These are phyloP conservation scores for Rosa rugosa DNA, from an alignment of 306 rosid genomes.

Conservation along the genomic window DNA sequence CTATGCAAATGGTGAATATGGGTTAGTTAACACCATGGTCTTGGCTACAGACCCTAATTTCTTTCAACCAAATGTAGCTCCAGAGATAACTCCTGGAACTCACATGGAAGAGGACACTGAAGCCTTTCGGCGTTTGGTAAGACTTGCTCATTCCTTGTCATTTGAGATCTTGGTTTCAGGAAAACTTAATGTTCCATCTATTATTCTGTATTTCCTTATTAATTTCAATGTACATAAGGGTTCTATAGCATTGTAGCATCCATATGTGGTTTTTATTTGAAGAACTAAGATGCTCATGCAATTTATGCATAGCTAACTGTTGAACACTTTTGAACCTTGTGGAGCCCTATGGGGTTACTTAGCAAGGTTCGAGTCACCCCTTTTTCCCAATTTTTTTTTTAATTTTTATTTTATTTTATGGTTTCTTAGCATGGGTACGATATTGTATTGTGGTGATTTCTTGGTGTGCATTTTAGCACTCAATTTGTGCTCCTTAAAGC, in stretches of 20 bases:
- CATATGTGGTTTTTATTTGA: slow-evolving; percentile 3
- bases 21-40: slow-evolving; percentile 77
- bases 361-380: not conserved
- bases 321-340: slow-evolving; percentile 7
- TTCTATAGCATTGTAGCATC: not conserved
- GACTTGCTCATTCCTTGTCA: slow-evolving; percentile 24
- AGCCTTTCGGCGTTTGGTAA: slow-evolving; percentile 71
- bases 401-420: not conserved
- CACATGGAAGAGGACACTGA: slow-evolving; percentile 95
- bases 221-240: slow-evolving; percentile 21
- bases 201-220: slow-evolving; percentile 15
- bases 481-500: not conserved
- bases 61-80: slow-evolving; percentile 45
- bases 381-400: not conserved
- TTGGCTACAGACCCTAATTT: slow-evolving; percentile 70
- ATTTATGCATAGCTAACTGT: not conserved
- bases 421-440: not conserved
- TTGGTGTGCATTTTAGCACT: not conserved
- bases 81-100: slow-evolving; percentile 60
- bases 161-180: slow-evolving; percentile 20
- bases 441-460: not conserved
- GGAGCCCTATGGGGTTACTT: not conserved
- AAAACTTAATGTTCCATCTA: not conserved
- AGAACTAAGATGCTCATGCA: slow-evolving; percentile 7
- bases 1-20: slow-evolving; percentile 63